Evolutionary conservation across 2,329 filamentous ascomycete genomes (phyloP), one percentile per base, ranked within the genome.

Genomic region (Triangularia setosa): DNA sequence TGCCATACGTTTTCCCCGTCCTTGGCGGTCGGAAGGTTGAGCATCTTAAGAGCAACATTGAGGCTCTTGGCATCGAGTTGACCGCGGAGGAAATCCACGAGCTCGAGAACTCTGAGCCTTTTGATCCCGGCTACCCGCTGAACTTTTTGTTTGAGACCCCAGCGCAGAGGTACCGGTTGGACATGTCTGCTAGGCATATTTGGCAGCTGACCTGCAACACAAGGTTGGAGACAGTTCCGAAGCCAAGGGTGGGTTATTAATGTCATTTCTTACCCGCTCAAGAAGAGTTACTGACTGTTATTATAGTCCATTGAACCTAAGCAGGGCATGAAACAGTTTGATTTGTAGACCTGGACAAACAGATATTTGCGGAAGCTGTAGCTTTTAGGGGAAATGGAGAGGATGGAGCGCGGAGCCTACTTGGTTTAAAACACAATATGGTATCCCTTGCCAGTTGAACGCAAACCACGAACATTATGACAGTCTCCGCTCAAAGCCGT

Each of bases 1-100:
- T 87, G 0, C 84, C 88, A 0, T 86, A 91, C 70, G 87, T 92
- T 12, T 91, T 91, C 72, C 90, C 90, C 1, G 86, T 93, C 48
- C 80, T 92, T 4, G 90, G 90, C 11, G 87, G 88, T 0, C 82
- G 89, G 11, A 92, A 87, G 69, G 75, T 90, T 9, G 85, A 88
- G 58, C 89, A 93, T 72, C 77, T 93, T 48, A 84, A 87, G 72
- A 82, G 81, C 64, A 92, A 92, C 71, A 89, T 92, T 68, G 84
- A 88, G 70, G 87, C 88, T 0, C 79, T 93, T 40, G 80, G 79
- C 1, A 77, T 92, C 52, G 77, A 81, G 62, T 77, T 93, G 35
- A 83, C 78, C 0, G 73, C 79, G 0, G 81, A 88, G 65, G 88
- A 93, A 53, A 84, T 93, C 9, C 73, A 77, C 24, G 79, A 82